Base-by-base conservation (phyloP, 2,329 filamentous ascomycete species). In the Cadophora sp. region DNA sequence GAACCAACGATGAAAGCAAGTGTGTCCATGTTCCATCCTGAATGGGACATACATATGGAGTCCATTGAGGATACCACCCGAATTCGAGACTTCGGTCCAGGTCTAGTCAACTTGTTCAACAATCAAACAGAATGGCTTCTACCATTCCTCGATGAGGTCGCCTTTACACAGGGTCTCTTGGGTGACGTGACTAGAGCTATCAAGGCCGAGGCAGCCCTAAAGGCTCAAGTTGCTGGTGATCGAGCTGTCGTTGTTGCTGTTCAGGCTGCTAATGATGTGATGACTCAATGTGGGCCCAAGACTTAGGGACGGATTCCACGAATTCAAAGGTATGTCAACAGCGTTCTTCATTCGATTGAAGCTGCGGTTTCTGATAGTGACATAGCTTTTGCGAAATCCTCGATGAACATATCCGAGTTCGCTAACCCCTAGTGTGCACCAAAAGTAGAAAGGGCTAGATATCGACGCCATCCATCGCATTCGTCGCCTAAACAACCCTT, bases 21-120 rank as follows among this genome's bases (percentile, higher is more conserved):
- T 47, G 69, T 77, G 7, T 71, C 74, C 1, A 71, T 77, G 69
- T 76, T 71, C 47, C 70, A 75, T 62, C 71, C 65, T 3, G 56
- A 66, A 9, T 78, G 76, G 76, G 75, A 77, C 24, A 48, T 24
- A 22, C 39, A 73, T 27, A 75, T 75, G 71, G 67, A 70, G 48
- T 71, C 71, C n/a, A 68, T 74, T 45, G 70, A 73, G 45, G 36
- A 67, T 7, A 71, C 66, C 2, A 70, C 65, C 13, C 43, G 62
- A 16, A 66, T 60, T 30, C 73, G 76, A 53, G 45, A 62, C 11
- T 78, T 73, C 72, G 64, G 71, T 20, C 16, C 43, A 9, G 55
- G 72, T 30, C 66, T 76, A 9, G 65, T 43, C 30, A 67, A 71
- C 24, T 71, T 74, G 39, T 78, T 77, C 60, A 56, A 65, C 11